Conservation (phyloP, 768 basidiomycete species). For the Russula ochroleuca region DNA sequence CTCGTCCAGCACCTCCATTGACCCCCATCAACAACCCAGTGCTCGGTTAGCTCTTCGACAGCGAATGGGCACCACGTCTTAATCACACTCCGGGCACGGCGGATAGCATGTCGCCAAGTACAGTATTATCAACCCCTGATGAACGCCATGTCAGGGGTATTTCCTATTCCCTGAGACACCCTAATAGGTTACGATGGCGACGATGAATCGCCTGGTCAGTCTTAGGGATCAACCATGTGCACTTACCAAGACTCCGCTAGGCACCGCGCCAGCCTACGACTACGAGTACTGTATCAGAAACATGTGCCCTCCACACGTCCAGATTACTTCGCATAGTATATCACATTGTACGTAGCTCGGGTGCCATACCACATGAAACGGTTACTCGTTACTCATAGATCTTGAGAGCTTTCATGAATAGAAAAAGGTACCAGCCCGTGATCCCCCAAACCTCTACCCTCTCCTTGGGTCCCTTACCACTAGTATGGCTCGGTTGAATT, state of each 20-base stretch:
- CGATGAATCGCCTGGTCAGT: not conserved
- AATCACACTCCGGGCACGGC: not conserved
- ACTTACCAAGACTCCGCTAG: not conserved
- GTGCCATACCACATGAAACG: constrained; percentile 1
- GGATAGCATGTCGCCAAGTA: not conserved
- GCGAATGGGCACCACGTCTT: not conserved
- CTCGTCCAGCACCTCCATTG: constrained; percentile 8
- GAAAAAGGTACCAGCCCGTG: constrained; percentile 76
- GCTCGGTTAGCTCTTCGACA: constrained; percentile 14
- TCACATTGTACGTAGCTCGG: constrained; percentile 4
- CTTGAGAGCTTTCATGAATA: constrained; percentile 53
- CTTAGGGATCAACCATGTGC: not conserved
- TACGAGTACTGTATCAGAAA: not conserved
- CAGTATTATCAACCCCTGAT: not conserved
- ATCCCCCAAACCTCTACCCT: constrained; percentile 75
- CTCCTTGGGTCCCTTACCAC: constrained; percentile 42
- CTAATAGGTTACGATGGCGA: constrained; percentile 3
- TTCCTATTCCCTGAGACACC: not conserved
- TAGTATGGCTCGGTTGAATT: constrained; percentile 39
- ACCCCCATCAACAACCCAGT: constrained; percentile 9
- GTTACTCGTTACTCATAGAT: constrained; percentile 42
- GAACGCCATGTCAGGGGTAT: not conserved
- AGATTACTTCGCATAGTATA: not conserved
- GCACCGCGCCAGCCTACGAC: not conserved
- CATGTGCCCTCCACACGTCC: not conserved